phyloP scores from a whole-genome alignment of 192 early-diverging fungal species.

The Linnemannia hyalina region DNA sequence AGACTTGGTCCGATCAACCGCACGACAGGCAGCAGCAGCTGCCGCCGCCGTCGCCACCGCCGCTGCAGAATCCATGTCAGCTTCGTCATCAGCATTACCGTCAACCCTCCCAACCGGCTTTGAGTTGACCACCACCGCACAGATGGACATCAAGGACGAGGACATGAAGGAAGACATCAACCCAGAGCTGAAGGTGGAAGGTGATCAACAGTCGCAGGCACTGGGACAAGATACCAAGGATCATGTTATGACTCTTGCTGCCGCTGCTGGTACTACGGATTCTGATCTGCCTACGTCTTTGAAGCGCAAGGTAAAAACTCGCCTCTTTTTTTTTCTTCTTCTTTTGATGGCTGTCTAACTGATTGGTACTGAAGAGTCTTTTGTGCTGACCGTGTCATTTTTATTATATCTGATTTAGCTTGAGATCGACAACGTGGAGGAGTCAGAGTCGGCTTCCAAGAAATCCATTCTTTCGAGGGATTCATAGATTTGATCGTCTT shows the following conservation, averaged over 20 bases:
- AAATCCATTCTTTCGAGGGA: constrained; percentile 32
- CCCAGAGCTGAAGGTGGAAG: neutral
- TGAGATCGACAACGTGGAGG: constrained; percentile 24
- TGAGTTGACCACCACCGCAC: neutral
- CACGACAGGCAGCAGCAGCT: constrained; percentile 27
- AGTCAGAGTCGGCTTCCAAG: constrained; percentile 22
- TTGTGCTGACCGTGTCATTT: neutral
- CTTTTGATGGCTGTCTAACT: too few relatives aligned
- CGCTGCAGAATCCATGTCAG: neutral
- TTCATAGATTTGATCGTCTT: neutral
- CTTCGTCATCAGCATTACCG: neutral
- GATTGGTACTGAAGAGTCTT: neutral
- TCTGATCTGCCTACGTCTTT: constrained; percentile 10
- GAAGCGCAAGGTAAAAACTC: constrained; percentile 46
- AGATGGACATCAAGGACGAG: constrained; percentile 17
- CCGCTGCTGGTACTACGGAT: neutral
- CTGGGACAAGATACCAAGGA: neutral
- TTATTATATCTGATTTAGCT: constrained; percentile 12
- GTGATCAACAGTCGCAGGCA: neutral
- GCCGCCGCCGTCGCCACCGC: constrained; percentile 8
- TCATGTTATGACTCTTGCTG: constrained; percentile 32
- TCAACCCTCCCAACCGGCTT: neutral
- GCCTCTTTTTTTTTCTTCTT: neutral
- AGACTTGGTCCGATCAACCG: constrained; percentile 56
- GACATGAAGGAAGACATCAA: constrained; percentile 6